These are phyloP conservation scores for Puya raimondii DNA, from an alignment of 176 grass and related monocot species.

Conservation along the genomic window DNA sequence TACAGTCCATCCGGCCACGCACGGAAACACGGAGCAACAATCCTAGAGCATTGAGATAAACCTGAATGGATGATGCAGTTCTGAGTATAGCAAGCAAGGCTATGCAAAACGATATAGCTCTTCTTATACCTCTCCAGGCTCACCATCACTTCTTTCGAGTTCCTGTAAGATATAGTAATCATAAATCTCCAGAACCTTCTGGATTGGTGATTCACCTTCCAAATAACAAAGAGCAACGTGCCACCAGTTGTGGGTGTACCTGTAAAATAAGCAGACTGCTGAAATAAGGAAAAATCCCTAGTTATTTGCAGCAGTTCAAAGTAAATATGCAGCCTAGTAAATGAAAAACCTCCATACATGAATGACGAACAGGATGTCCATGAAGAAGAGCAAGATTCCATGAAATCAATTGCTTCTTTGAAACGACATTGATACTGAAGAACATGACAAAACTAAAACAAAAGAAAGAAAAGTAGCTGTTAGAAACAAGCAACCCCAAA, in stretches of 20 bases:
- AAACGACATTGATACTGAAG: conserved; percentile 62
- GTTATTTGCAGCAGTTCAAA: background rate
- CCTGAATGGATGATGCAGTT: conserved; percentile 49
- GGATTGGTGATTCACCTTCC: conserved; percentile 50
- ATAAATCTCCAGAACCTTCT: conserved; percentile 57
- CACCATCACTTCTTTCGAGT: conserved; percentile 45
- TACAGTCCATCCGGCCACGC: conserved; percentile 25
- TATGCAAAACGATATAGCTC: conserved; percentile 4
- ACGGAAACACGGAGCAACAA: conserved; percentile 53
- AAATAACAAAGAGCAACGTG: conserved; percentile 74
- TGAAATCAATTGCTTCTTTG: conserved; percentile 64
- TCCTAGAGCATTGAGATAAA: conserved; percentile 68
- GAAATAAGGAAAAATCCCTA: conserved; percentile 1
- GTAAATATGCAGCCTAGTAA: background rate
- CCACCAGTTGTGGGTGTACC: conserved; percentile 76
- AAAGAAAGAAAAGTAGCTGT: conserved; percentile 19
- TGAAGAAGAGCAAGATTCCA: conserved; percentile 55
- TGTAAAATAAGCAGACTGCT: conserved; percentile 6
- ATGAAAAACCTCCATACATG: conserved; percentile 34
- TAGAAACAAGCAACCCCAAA: background rate
- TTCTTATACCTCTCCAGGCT: conserved; percentile 46
- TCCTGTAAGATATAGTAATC: conserved; percentile 59
- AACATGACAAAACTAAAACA: conserved; percentile 55
- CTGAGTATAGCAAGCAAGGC: conserved; percentile 19
- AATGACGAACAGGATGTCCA: conserved; percentile 51